Evolutionary conservation across 2,329 filamentous ascomycete species (phyloP), one percentile per base, ranked within the genome.

Genomic region (Epichloe festucae): DNA sequence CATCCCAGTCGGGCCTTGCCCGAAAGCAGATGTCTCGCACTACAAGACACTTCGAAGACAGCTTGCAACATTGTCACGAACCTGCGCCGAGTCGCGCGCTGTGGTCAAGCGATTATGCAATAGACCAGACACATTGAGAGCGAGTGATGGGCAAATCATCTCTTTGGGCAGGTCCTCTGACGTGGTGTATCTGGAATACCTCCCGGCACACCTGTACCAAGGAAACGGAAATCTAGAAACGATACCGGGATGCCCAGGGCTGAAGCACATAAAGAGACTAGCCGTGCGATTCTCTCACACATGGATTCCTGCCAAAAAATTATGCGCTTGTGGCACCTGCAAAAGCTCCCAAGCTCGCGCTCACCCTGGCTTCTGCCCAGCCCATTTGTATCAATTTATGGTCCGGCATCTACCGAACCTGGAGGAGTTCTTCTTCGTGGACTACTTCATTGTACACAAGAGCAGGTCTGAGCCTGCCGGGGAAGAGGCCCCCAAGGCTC

Each of bases 371-470:
- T 57, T 60, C 14, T 66, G 65, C 34, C 71, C 71, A 0, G 59
- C 60, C 5, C 71, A 74, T 49, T 59, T 73, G 1, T 73, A 71
- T 56, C 68, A 73, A 47, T 72, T 74, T 35, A 60, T 72, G 6
- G 65, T 69, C 2, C 60, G 70, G 10, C 66, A 70, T 54, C 59
- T 70, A 14, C 68, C 68, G 1, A 70, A 68, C 14, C 60, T 74
- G 5, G 65, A 73, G 52, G 61, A 66, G 1, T 71, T 74, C 43
- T 73, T 70, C 53, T 68, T 74, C 45, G 59, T 74, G 21, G 72
- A 74, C 54, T 72, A 70, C 49, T 60, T 71, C 5, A 67, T 71
- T 3, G 54, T 70, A 10, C 65, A 65, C 6, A 65, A 64, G 46
- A 15, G 52, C 35, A 41, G 38, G 15, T 21, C 46, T n/a, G 43